phyloP scores from a whole-genome alignment of 2,329 filamentous ascomycete genomes.

The Falciphora oryzae region DNA sequence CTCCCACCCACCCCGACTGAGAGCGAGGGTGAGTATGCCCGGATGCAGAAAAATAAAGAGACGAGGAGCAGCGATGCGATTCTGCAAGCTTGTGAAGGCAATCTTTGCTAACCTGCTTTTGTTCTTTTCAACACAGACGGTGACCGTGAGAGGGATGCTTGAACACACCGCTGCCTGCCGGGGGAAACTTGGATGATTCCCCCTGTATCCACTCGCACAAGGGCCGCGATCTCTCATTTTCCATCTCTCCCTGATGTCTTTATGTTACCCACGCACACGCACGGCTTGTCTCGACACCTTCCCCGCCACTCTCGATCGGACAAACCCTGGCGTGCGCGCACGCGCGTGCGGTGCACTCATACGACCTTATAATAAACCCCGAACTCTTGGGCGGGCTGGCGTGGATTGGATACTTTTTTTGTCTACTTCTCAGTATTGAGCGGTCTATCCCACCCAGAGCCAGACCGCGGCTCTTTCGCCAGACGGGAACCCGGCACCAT shows the following conservation, averaged over 20 bases:
- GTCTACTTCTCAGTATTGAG: not conserved
- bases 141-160: constrained; percentile 27
- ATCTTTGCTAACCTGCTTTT: constrained; percentile 34
- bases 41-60: too few relatives aligned
- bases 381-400: not conserved
- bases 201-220: too few relatives aligned
- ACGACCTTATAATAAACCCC: not conserved
- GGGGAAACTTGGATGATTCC: not conserved
- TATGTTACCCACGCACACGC: constrained; percentile 1
- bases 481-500: not conserved
- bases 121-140: constrained; percentile 33
- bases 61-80: not conserved
- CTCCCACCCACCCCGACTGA: constrained; percentile 56
- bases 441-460: not conserved
- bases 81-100: not conserved
- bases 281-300: not conserved
- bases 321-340: not conserved
- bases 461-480: not conserved
- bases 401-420: not conserved
- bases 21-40: constrained; percentile 55
- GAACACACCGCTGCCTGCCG: not conserved
- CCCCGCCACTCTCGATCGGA: not conserved
- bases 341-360: constrained; percentile 1
- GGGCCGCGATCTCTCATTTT: not conserved
- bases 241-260: not conserved